Conservation (phyloP, 2,329 filamentous ascomycete species). For the Paracoccidioides lutzii region DNA sequence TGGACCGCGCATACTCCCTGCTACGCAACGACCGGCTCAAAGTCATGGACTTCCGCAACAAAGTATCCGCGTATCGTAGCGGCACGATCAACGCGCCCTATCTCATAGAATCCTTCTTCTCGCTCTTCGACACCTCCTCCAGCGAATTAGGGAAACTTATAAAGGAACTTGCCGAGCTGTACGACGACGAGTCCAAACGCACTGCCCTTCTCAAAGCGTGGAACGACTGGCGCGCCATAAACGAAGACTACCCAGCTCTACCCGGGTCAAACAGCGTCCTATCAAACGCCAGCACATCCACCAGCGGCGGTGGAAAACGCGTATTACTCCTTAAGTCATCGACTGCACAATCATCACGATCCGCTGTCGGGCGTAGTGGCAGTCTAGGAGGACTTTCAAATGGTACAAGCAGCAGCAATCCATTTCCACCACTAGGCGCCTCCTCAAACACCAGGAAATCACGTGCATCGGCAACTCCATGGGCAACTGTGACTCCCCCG, state of each 20-base stretch:
- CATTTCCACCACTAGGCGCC: constrained; percentile 31
- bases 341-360: constrained; percentile 54
- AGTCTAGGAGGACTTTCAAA: constrained; percentile 27
- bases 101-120: constrained; percentile 77
- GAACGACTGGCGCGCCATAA: constrained; percentile 92
- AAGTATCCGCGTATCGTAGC: constrained; percentile 66
- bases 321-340: constrained; percentile 57
- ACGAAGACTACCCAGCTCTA: constrained; percentile 85
- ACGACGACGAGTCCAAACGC: constrained; percentile 66
- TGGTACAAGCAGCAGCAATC: constrained; percentile 17
- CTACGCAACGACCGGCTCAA: constrained; percentile 65
- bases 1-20: constrained; percentile 71
- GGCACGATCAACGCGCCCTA: constrained; percentile 57
- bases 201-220: constrained; percentile 67
- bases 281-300: constrained; percentile 42
- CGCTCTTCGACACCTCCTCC: constrained; percentile 69
- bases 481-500: constrained; percentile 5
- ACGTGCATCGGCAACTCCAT: constrained; percentile 2
- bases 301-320: constrained; percentile 47
- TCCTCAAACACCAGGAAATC: constrained; percentile 13
- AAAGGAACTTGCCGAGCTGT: constrained; percentile 83
- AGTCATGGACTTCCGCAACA: constrained; percentile 61
- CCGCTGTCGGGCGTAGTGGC: constrained; percentile 48
- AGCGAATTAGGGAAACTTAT: constrained; percentile 76
- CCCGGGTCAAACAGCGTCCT: constrained; percentile 61